Evolutionary conservation across 2,329 filamentous ascomycete species (phyloP).

Genomic region (Zalaria obscura): DNA sequence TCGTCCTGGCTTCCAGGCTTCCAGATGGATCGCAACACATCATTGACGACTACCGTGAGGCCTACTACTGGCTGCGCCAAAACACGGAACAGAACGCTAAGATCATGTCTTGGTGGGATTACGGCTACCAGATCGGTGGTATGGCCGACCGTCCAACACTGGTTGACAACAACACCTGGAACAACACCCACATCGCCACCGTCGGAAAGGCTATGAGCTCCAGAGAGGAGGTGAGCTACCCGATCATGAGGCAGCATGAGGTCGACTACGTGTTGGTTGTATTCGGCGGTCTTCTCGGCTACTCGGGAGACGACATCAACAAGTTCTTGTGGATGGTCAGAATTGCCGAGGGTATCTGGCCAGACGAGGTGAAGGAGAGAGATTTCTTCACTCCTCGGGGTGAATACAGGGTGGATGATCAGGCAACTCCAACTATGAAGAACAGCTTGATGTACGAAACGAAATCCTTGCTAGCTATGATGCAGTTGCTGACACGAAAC

Average conservation of each 20-base stretch:
- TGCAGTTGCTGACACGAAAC: constrained; percentile 14
- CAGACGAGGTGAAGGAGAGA: constrained; percentile 95
- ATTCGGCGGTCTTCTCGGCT: constrained; percentile 88
- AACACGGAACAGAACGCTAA: constrained; percentile 92
- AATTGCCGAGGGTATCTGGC: constrained; percentile 98
- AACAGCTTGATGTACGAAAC: constrained; percentile 88
- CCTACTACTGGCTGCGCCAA: constrained; percentile 97
- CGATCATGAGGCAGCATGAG: constrained; percentile 95
- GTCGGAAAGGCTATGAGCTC: constrained; percentile 99
- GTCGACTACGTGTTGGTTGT: constrained; percentile 98
- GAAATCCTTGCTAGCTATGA: no score
- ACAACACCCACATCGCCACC: constrained; percentile 98
- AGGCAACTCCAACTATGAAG: constrained; percentile 92
- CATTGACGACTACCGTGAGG: constrained; percentile 98
- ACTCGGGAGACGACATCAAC: constrained; percentile 98
- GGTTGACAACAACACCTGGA: constrained; percentile 99
- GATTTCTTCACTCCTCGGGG: constrained; percentile 89
- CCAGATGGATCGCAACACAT: constrained; percentile 95
- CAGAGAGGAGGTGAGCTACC: constrained; percentile 92
- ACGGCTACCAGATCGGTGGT: constrained; percentile 97
- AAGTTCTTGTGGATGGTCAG: constrained; percentile 99
- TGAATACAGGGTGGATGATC: constrained; percentile 88
- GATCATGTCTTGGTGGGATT: constrained; percentile 99
- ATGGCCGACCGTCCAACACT: constrained; percentile 97
- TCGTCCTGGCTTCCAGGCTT: constrained; percentile 82